phyloP scores from a whole-genome alignment of 371 early-diverging fungal genomes.

The Lichtheimia corymbifera region DNA sequence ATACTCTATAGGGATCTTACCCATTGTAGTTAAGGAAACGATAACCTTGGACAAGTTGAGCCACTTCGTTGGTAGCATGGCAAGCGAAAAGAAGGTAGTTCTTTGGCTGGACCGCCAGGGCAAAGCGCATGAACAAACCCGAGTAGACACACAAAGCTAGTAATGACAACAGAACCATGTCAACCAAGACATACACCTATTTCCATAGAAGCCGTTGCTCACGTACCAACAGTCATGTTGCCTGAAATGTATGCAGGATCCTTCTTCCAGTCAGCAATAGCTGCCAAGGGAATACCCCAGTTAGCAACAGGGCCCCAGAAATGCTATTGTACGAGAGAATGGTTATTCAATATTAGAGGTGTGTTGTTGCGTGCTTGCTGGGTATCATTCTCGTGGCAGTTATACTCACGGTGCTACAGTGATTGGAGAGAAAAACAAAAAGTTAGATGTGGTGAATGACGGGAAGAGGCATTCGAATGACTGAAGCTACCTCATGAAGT shows the following conservation, averaged over 20 bases:
- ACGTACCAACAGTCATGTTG: constrained; percentile 87
- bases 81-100: constrained; percentile 93
- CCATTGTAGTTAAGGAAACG: constrained; percentile 79
- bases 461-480: not conserved
- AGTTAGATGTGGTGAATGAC: not conserved
- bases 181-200: not conserved
- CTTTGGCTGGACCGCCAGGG: constrained; percentile 88
- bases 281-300: constrained; percentile 97
- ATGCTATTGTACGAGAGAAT: constrained; percentile 51
- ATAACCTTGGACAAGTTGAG: constrained; percentile 85
- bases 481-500: constrained; percentile 71
- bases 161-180: not conserved
- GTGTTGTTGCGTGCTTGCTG: too few relatives aligned
- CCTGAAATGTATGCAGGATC: constrained; percentile 92
- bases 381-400: too few relatives aligned
- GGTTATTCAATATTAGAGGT: not conserved
- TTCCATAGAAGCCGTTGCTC: not conserved
- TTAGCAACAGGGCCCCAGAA: constrained; percentile 96
- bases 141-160: constrained; percentile 81
- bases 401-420: constrained; percentile 43
- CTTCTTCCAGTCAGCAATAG: constrained; percentile 91
- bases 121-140: constrained; percentile 93
- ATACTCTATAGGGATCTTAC: constrained; percentile 22
- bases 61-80: constrained; percentile 89
- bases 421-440: not conserved